phyloP scores from a whole-genome alignment of 2,329 filamentous ascomycete species.

The Xylariomycetidae sp. region DNA sequence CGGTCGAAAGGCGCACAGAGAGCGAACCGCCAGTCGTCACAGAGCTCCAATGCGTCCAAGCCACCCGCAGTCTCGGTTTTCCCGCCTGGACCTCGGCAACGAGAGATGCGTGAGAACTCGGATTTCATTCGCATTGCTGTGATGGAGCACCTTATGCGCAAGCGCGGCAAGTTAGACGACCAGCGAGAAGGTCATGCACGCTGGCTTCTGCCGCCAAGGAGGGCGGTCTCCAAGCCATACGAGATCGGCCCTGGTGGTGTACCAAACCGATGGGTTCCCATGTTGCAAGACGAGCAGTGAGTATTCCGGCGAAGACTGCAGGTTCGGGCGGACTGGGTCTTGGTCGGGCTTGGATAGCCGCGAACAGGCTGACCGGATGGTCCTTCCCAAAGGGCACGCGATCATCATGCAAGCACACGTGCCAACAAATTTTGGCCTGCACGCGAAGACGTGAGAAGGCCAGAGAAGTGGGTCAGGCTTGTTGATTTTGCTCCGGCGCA shows the following conservation, averaged over 20 bases:
- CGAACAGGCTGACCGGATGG: no score
- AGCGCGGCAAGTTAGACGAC: conserved; percentile 59
- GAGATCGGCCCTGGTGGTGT: conserved; percentile 52
- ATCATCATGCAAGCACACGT: no score
- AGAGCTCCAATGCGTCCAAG: conserved; percentile 21
- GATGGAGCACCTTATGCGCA: conserved; percentile 67
- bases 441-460: no score
- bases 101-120: conserved; percentile 63
- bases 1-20: conserved; percentile 35
- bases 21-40: conserved; percentile 19
- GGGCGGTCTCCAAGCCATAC: conserved; percentile 46
- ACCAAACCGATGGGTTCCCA: conserved; percentile 51
- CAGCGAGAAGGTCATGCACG: conserved; percentile 61
- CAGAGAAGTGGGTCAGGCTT: no score
- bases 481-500: no score
- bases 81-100: conserved; percentile 49
- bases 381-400: no score
- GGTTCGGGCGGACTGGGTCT: no score
- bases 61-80: conserved; percentile 27
- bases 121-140: conserved; percentile 67
- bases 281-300: conserved; percentile 18
- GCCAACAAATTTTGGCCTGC: no score
- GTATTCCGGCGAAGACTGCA: no score
- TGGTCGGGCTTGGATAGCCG: no score
- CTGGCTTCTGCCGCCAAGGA: conserved; percentile 62